Evolutionary conservation across 352 stramenopile genomes (phyloP), one percentile per base, ranked within the genome.

Genomic region (Phytophthora fragariae): DNA sequence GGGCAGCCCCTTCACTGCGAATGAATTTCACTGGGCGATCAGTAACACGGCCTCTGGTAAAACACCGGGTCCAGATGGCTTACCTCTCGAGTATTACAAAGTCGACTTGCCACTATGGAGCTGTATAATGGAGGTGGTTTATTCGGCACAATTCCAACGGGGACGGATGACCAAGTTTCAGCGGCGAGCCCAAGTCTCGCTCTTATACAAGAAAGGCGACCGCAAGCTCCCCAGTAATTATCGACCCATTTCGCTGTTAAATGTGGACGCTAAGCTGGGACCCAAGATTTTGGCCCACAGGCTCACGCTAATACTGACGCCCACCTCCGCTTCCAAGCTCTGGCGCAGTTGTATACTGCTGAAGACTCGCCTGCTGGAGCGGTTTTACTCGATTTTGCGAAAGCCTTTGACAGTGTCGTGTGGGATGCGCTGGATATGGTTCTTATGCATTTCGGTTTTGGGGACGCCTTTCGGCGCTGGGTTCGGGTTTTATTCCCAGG

Each of bases 401-500:
- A 70, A 17, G 63, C 63, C 7, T 70, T 59, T 27, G 57, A 64
- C n/a, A 64, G 57, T 55, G 57, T 64, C 5, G 4, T 44, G 17
- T 70, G 63, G 54, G 41, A 41, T 8, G 65, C 58, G 2, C 35
- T 75, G 3, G 47, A 66, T 53, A 2, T 72, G 19, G 53, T 65
- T 17, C 57, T 69, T 44, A 21, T 61, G 7, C 63, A 72, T 37
- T 72, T 72, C n/a, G 50, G 58, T 12, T 76, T 72, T 56, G 70
- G 63, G 56, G 35, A 44, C 2, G 58, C 41, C 0, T 73, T 77
- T 24, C 58, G 52, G 44, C 4, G 12, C 1, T 72, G 62, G 60
- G 27, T 73, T 1, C 69, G 63, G 29, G 64, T 44, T 6, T 70
- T 77, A 9, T 77, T 66, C 35, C 15, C 59, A 24, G 31, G 69